Conservation (phyloP, 1,284 basidiomycete species). For the Rhodotorula sp. region DNA sequence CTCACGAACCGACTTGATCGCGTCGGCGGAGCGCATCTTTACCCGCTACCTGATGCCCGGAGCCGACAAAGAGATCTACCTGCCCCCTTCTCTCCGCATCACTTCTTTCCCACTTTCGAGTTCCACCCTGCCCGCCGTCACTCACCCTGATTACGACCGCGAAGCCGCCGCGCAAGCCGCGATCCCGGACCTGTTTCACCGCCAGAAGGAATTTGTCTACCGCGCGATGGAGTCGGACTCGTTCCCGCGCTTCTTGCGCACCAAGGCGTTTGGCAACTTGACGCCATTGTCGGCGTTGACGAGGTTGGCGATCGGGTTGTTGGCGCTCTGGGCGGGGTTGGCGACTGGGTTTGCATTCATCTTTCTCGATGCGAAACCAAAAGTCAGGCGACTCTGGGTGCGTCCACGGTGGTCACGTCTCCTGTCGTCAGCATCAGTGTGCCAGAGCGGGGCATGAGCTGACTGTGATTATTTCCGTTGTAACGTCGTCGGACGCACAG, state of each 20-base stretch:
- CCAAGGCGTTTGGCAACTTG: slow-evolving; percentile 95
- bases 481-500: slow-evolving; percentile 53
- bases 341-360: slow-evolving; percentile 85
- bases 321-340: slow-evolving; percentile 88
- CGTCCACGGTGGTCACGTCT: slow-evolving; percentile 51
- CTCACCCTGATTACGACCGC: slow-evolving; percentile 53
- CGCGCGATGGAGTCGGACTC: slow-evolving; percentile 94
- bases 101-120: slow-evolving; percentile 63
- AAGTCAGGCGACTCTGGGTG: slow-evolving; percentile 88
- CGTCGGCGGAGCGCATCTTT: slow-evolving; percentile 92
- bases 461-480: too few relatives aligned
- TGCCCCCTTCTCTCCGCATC: slow-evolving; percentile 79
- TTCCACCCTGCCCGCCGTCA: slow-evolving; percentile 64
- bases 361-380: slow-evolving; percentile 87
- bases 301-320: slow-evolving; percentile 71
- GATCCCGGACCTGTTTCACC: slow-evolving; percentile 94
- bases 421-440: background rate
- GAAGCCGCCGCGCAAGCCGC: slow-evolving; percentile 77
- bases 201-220: slow-evolving; percentile 97
- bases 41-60: slow-evolving; percentile 75
- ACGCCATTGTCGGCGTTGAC: slow-evolving; percentile 85
- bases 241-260: slow-evolving; percentile 91
- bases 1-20: slow-evolving; percentile 80
- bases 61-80: slow-evolving; percentile 79
- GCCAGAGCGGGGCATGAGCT: too few relatives aligned